Evolutionary conservation across 2,329 filamentous ascomycete species (phyloP), one percentile per base, ranked within the genome.

Genomic region (Aureobasidium pullulans): DNA sequence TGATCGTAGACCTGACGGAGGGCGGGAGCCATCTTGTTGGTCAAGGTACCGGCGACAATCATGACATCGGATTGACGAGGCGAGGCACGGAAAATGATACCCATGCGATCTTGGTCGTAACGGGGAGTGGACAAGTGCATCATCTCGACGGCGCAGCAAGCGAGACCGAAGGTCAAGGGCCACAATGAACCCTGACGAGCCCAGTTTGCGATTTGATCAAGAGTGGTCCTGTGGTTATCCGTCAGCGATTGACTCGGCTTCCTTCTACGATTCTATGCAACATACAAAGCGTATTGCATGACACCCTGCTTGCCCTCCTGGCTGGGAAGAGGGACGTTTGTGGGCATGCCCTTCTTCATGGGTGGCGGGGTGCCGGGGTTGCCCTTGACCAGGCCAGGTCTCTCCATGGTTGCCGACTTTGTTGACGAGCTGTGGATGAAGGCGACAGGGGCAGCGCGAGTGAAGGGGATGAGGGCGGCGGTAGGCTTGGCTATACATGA

Each of bases 11-110:
- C 86, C 75, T 93, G 89, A 71, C 90, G 81, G 66, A 96, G 78
- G 32, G 90, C 90, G 1, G 90, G 89, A 0, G 89, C 90, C 90
- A 96, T 96, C 79, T 96, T 96, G 81, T 96, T 96, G 64, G 89
- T 93, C 61, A 96, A 81, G n/a, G 90, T 96, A 50, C 90, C 90
- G 29, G 90, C 90, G 23, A 96, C 90, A 68, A 96, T 94, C 90
- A 96, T 94, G 65, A 95, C 87, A 74, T 96, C 90, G 62, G 89
- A 89, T 75, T 95, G 90, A 64, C 90, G 86, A 1, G 90, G 90
- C 13, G 89, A 93, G 61, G 89, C 90, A 66, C 90, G 86, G 83
- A 94, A 95, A 72, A 95, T 94, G 72, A 95, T 94, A 64, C 90
- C 90, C 61, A 93, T 80, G 37, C 90, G 84, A 76, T 95, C 90